Evolutionary conservation across 176 grass and related monocot species (phyloP).

Genomic region (Eragrostis curvula): DNA sequence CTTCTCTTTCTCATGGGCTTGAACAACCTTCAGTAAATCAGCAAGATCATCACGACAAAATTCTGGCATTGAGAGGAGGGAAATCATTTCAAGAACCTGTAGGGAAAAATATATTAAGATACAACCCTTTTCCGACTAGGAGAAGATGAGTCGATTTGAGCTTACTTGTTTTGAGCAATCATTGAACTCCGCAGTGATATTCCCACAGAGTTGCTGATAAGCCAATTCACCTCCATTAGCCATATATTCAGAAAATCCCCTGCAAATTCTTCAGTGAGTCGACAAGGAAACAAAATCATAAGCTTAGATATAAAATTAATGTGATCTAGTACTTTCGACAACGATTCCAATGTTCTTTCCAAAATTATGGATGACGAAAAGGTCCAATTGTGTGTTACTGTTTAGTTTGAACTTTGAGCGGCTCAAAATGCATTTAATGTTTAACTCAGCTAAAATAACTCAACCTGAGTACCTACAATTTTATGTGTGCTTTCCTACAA

Average conservation of each 20-base stretch:
- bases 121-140: conserved; percentile 9
- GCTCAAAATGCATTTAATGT: neutral
- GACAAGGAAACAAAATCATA: conserved; percentile 13
- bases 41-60: conserved; percentile 78
- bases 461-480: neutral
- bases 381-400: neutral
- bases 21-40: conserved; percentile 78
- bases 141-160: neutral
- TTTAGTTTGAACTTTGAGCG: neutral
- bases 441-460: neutral
- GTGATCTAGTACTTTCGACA: neutral
- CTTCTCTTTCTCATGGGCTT: conserved; percentile 86
- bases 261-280: conserved; percentile 30
- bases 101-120: conserved; percentile 27
- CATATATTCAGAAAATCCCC: conserved; percentile 89
- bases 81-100: conserved; percentile 88
- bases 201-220: conserved; percentile 79
- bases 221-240: conserved; percentile 77
- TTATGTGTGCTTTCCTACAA: neutral
- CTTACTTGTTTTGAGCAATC: conserved; percentile 94
- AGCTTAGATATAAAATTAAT: neutral
- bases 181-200: conserved; percentile 83
- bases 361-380: neutral
- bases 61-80: conserved; percentile 67
- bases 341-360: neutral